Base-by-base conservation (phyloP, 2,329 filamentous ascomycete species). In the Alternaria alternata region DNA sequence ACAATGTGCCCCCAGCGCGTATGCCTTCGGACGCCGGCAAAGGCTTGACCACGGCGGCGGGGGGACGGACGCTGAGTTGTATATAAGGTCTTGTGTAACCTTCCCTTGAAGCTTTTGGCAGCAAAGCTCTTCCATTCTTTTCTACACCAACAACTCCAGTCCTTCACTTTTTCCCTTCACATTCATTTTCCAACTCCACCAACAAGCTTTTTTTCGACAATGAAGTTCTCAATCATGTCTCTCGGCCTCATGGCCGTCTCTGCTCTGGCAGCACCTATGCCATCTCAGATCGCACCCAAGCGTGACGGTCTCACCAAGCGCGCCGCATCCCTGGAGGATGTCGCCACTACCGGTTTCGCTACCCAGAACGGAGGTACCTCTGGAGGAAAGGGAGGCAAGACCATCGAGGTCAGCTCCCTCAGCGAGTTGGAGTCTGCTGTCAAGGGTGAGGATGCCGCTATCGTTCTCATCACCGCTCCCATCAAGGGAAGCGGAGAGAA, bases 381-480 rank as follows among this genome's bases (percentile, higher is more conserved):
- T 24, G 79, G 79, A 58, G 79, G 79, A 59, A 71, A 70, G 54
- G 76, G 77, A 14, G 78, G 78, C 18, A 69, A 67, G 34, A 73
- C 71, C 18, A 70, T 77, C 53, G 74, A 73, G 30, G 79, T 81
- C 36, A 66, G 71, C n/a, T 69, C 69, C 30, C 67, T 74, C 22
- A 75, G 69, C 20, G 77, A 81, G 43, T 79, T 86, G 42, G 72
- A 77, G 7, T 74, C 79, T 0, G 84, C 83, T 8, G 82, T 84
- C 11, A 68, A 73, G 11, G 81, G 79, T 16, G 76, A 81, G 16
- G 73, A 73, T 3, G 79, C 80, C 16, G 79, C 78, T 42, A 82
- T 86, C 44, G 79, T 85, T 57, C 79, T 80, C 57, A 74, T 86
- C 64, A 80, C 78, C 16, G 83, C 83, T 24, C 78, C 78, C 38